Evolutionary conservation across 306 rosid species (phyloP), one percentile per base, ranked within the genome.

Genomic region (Citrullus amarus): DNA sequence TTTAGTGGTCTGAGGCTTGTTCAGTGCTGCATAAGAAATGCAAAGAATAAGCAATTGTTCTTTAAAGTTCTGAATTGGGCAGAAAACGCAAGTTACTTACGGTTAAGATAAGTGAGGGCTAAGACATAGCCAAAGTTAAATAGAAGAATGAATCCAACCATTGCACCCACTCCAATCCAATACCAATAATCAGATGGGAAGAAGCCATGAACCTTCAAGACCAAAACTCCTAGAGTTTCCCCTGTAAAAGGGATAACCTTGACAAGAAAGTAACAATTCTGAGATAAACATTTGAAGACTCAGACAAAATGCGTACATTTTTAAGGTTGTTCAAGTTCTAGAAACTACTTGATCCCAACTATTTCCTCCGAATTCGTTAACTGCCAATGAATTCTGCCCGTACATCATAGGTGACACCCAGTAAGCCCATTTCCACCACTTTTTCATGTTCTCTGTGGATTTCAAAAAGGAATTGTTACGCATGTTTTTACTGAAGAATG

Each of bases 331-430:
- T 77, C 61, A 70, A 30, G 38, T 41, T 78, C 17, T 46, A 44
- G 76, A 71, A 56, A 75, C 22, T 90, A 92, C 97, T n/a, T 84
- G 87, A 61, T 59, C 77, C 97, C 97, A 92, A 76, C 81, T 84
- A 13, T 79, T 56, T 58, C 97, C 94, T 51, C 84, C 87, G 28
- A 92, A 88, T 80, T 92, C 97, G 58, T 92, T 92, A 60, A 83
- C 90, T 75, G 81, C 79, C 30, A 90, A 39, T 25, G 92, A 89
- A 61, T 84, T 88, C 81, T 90, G 94, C 43, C 76, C 79, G 53
- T 88, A 90, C 94, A 90, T 92, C 81, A 92, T 44, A 30, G 97
- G 94, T 44, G 93, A 90, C 51, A 78, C 54, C 97, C 97, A 92
- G 81, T 84, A 92, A 20, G 94, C 92, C 94, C 97, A 92, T 20